These are phyloP conservation scores for Talinum fruticosum DNA, from an alignment of 148 eudicot species.

Conservation along the genomic window DNA sequence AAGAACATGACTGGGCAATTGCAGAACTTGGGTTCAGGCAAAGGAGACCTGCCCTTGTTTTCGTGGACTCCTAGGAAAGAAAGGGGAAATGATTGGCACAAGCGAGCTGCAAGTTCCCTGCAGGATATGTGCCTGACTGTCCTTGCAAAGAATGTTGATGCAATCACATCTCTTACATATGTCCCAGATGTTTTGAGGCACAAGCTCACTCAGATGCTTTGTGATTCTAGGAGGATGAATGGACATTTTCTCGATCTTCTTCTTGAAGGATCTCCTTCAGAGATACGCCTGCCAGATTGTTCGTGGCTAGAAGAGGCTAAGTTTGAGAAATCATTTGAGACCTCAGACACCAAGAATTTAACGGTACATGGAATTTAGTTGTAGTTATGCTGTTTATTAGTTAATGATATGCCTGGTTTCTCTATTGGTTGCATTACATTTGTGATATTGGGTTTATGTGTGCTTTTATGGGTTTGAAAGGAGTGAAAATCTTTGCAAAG, in stretches of 20 bases:
- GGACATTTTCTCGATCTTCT: conserved; percentile 62
- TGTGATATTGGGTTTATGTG: background rate
- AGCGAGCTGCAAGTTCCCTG: conserved; percentile 37
- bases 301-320: conserved; percentile 81
- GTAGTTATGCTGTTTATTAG: background rate
- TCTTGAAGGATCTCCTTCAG: conserved; percentile 63
- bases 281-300: conserved; percentile 77
- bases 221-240: conserved; percentile 70
- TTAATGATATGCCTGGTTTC: background rate
- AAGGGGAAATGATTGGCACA: conserved; percentile 7
- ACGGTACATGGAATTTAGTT: conserved; percentile 36
- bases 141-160: conserved; percentile 66
- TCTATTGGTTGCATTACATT: background rate
- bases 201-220: conserved; percentile 61
- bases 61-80: conserved; percentile 58
- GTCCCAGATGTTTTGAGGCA: conserved; percentile 76
- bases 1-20: conserved; percentile 26
- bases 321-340: conserved; percentile 44
- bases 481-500: background rate
- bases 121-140: conserved; percentile 51
- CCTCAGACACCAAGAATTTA: conserved; percentile 38
- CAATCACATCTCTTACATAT: conserved; percentile 60
- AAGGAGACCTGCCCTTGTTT: conserved; percentile 35
- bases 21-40: conserved; percentile 10
- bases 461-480: background rate